Evolutionary conservation across 371 early-diverging fungal genomes (phyloP).

Genomic region (Apophysomyces trapeziformis): DNA sequence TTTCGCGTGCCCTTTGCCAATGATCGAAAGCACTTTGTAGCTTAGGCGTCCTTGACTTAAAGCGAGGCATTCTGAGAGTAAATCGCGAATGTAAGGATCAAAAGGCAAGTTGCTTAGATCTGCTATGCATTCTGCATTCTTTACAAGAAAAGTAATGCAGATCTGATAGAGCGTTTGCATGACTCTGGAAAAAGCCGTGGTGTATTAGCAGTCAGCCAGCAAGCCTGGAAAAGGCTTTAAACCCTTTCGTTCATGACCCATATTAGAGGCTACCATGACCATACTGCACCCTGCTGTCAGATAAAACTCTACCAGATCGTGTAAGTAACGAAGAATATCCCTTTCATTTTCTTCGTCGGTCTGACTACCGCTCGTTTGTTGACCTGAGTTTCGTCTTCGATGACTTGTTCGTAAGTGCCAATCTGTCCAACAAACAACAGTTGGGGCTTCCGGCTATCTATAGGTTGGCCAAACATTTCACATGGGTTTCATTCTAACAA

Average conservation of each 20-base stretch:
- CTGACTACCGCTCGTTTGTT: no score
- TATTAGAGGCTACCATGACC: no score
- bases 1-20: neutral
- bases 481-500: neutral
- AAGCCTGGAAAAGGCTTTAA: no score
- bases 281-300: no score
- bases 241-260: no score
- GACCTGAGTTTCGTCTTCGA: no score
- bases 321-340: no score
- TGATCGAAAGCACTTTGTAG: slow-evolving; percentile 11
- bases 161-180: slow-evolving; percentile 17
- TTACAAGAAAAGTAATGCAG: slow-evolving; percentile 11
- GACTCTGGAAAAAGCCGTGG: neutral
- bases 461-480: neutral
- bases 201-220: neutral
- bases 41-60: slow-evolving; percentile 9
- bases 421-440: no score
- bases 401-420: no score
- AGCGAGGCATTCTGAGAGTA: neutral
- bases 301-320: no score
- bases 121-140: slow-evolving; percentile 9
- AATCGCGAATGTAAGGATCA: slow-evolving; percentile 17
- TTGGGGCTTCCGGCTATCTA: no score
- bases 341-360: no score
- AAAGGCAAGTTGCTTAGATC: slow-evolving; percentile 12